Base-by-base conservation (phyloP, 163 green algal species). In the Scenedesmus sp. region DNA sequence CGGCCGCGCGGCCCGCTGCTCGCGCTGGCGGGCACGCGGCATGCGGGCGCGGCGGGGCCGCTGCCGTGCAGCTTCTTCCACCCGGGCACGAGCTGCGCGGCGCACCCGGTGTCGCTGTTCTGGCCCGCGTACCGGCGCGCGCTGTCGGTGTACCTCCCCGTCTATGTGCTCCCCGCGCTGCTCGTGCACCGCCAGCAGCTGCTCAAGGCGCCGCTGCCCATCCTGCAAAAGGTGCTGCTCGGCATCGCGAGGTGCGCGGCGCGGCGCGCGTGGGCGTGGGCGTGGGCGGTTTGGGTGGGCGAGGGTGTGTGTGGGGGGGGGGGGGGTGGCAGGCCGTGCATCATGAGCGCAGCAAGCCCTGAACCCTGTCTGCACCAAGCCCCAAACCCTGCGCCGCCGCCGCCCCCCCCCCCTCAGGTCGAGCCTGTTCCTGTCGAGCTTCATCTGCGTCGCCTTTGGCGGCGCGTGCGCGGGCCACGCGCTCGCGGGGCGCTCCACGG, bases 91-190 rank as follows among this genome's bases (percentile, higher is more conserved):
- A 84, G 22, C 45, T 91, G 87, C 53, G 36, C 28, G 15, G 48
- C n/a, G 15, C 71, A 79, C 51, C 14, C 63, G n/a, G 4, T 74
- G 17, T 54, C 15, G 28, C 91, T 95, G 64, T 73, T 97, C 26
- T 87, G 86, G 0, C 66, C 53, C 17, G 88, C 83, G 20, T 97
- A 92, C 57, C 39, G 85, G 56, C 83, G 92, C 0, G 77, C 87
- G 0, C 63, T 96, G 28, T 72, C 60, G 3, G 84, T 94, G 44
- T 94, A 90, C 72, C 26, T 89, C 17, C 85, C 87, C 2, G 91
- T 98, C 36, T 98, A 98, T 74, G 36, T 97, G 20, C 75, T 98
- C 28, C 92, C 93, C 1, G 90, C 88, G 26, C 76, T 97, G 47
- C 84, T 98, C 60, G 92, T 98, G 69, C 95, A 98, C 87, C 86